Evolutionary conservation across 1,284 basidiomycete genomes (phyloP).

Genomic region (Fistulina hepatica): DNA sequence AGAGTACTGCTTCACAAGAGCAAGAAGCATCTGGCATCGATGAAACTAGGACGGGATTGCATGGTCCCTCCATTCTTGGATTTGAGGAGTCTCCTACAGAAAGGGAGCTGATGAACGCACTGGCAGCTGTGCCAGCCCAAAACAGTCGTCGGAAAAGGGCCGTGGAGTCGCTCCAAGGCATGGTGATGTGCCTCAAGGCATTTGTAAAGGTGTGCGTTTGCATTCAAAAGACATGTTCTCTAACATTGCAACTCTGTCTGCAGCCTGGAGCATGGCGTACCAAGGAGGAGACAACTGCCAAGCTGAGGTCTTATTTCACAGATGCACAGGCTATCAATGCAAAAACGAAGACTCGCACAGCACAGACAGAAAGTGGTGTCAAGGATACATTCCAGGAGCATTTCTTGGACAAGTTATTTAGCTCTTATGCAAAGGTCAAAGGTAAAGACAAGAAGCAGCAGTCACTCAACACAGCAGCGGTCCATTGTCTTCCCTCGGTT

Average conservation of each 20-base stretch:
- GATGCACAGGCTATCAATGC: not conserved
- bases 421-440: constrained; percentile 14
- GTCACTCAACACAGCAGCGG: constrained; percentile 10
- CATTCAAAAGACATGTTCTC: no score
- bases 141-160: not conserved
- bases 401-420: constrained; percentile 2
- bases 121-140: not conserved
- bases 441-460: not conserved
- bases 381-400: not conserved
- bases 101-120: not conserved
- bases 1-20: not conserved
- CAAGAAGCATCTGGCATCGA: not conserved
- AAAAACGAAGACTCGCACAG: not conserved
- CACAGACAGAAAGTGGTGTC: not conserved
- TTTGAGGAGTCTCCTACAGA: not conserved
- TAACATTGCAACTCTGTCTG: no score
- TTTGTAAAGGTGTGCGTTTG: constrained; percentile 15
- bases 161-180: constrained; percentile 9
- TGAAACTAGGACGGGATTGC: no score
- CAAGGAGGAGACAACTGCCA: not conserved
- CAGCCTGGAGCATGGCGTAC: no score
- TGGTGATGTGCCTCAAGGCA: constrained; percentile 11
- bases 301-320: not conserved
- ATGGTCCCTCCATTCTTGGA: no score
- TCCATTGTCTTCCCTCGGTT: constrained; percentile 10